These are phyloP conservation scores for Dorcoceras hygrometricum DNA, from an alignment of 257 asterid genomes.

Conservation along the genomic window DNA sequence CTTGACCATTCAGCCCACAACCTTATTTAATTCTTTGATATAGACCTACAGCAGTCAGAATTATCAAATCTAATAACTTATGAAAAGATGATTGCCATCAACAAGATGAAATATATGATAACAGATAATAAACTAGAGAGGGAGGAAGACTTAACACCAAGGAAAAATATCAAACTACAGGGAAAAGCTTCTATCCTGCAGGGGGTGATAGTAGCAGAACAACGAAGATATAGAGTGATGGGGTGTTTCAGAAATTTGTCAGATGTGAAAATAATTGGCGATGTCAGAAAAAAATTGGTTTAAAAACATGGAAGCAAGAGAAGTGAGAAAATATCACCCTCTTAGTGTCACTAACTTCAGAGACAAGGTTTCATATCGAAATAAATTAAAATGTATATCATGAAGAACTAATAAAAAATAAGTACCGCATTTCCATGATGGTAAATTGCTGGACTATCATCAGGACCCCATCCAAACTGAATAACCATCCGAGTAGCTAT, in stretches of 20 bases:
- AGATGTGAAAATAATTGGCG: background rate
- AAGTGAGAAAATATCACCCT: slow-evolving; percentile 4
- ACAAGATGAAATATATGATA: background rate
- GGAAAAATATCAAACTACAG: slow-evolving; percentile 4
- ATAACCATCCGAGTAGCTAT: slow-evolving; percentile 93
- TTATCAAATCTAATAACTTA: background rate
- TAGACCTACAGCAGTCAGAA: background rate
- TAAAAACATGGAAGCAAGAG: background rate
- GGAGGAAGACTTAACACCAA: background rate
- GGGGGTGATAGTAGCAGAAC: slow-evolving; percentile 13
- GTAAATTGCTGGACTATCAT: slow-evolving; percentile 79
- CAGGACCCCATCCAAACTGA: slow-evolving; percentile 97
- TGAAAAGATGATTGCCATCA: slow-evolving; percentile 4
- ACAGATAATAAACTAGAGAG: background rate
- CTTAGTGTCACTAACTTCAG: slow-evolving; percentile 5
- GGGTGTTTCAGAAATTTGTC: background rate
- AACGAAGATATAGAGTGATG: background rate
- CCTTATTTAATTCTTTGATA: background rate
- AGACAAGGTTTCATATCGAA: background rate
- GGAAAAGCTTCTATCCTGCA: background rate
- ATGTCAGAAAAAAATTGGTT: background rate
- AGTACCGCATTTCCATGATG: slow-evolving; percentile 85
- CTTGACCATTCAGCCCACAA: background rate
- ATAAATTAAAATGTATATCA: slow-evolving; percentile 13
- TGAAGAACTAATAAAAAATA: slow-evolving; percentile 20